phyloP scores from a whole-genome alignment of 2,329 filamentous ascomycete species.

The Scytalidium lignicola region DNA sequence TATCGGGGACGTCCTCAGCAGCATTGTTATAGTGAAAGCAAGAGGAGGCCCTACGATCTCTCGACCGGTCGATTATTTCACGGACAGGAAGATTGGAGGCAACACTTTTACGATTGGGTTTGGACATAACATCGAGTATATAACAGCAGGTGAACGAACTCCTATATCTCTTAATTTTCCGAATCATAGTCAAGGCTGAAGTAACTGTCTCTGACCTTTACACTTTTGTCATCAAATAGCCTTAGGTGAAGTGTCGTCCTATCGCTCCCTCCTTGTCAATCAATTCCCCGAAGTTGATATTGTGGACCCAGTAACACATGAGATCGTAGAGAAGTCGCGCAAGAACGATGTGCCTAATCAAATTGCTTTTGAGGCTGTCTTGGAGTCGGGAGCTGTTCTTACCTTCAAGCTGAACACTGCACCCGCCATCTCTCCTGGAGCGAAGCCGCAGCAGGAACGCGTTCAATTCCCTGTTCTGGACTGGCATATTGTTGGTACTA shows the following conservation, averaged over 20 bases:
- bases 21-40: slow-evolving; percentile 4
- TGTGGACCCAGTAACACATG: slow-evolving; percentile 22
- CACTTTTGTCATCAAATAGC: too few species aligned
- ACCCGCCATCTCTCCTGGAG: too few species aligned
- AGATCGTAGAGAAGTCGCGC: slow-evolving; percentile 26
- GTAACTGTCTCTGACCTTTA: too few species aligned
- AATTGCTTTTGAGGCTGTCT: slow-evolving; percentile 32
- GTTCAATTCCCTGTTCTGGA: slow-evolving; percentile 24
- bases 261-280: slow-evolving; percentile 37
- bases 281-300: slow-evolving; percentile 38
- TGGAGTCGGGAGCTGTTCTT: not conserved
- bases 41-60: slow-evolving; percentile 1
- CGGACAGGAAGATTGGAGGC: slow-evolving; percentile 39
- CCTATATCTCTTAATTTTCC: too few species aligned
- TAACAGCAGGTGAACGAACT: slow-evolving; percentile 30
- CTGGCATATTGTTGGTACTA: slow-evolving; percentile 48
- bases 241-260: slow-evolving; percentile 35
- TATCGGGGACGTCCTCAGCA: slow-evolving; percentile 48
- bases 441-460: slow-evolving; percentile 29
- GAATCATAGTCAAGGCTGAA: too few species aligned
- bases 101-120: slow-evolving; percentile 19
- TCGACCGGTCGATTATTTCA: slow-evolving; percentile 40
- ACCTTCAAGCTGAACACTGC: too few species aligned
- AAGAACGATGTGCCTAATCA: slow-evolving; percentile 41
- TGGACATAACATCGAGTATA: slow-evolving; percentile 35